Evolutionary conservation across 23 red algal species (phyloP).

Genomic region (Gracilaria vermiculophylla): DNA sequence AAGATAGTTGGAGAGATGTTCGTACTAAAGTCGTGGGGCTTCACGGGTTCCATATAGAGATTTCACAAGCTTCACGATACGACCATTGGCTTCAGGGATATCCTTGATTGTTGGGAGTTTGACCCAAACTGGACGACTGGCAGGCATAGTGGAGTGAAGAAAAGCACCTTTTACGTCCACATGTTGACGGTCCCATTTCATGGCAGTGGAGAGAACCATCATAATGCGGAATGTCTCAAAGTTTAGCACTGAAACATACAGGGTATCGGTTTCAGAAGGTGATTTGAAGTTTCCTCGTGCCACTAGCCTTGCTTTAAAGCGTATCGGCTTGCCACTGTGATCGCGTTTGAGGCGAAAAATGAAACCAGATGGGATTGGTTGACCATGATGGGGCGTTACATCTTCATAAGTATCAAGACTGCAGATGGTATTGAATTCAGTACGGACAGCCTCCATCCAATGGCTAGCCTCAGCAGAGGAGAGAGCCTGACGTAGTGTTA

Average conservation of each 20-base stretch:
- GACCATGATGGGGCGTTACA: background rate
- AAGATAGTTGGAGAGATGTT: background rate
- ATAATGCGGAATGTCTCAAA: slow-evolving; percentile 12
- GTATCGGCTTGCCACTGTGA: background rate
- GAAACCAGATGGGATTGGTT: slow-evolving; percentile 9
- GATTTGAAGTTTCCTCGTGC: slow-evolving; percentile 31
- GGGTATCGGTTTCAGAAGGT: background rate
- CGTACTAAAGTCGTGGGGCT: slow-evolving; percentile 5
- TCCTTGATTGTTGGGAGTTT: background rate
- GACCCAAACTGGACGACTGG: background rate
- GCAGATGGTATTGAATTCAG: slow-evolving; percentile 18
- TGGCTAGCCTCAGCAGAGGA: background rate
- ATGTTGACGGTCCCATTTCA: slow-evolving; percentile 22
- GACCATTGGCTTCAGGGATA: slow-evolving; percentile 2
- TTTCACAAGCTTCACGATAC: background rate
- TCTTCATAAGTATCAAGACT: background rate
- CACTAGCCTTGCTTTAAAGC: slow-evolving; percentile 44
- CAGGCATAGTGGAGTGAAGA: slow-evolving; percentile 3
- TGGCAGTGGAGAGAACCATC: background rate
- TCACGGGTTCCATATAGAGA: slow-evolving; percentile 24
- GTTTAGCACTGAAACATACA: slow-evolving; percentile 6
- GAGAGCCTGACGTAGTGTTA: background rate
- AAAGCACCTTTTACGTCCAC: slow-evolving; percentile 40
- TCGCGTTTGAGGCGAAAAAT: slow-evolving; percentile 41
- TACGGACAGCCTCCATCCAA: slow-evolving; percentile 15